Percentiles rank a stretch among this genome's conserved stretches.
Evolutionary conservation across 2,329 filamentous ascomycete genomes (phyloP).

Genomic region (Aspergillus flavus): DNA sequence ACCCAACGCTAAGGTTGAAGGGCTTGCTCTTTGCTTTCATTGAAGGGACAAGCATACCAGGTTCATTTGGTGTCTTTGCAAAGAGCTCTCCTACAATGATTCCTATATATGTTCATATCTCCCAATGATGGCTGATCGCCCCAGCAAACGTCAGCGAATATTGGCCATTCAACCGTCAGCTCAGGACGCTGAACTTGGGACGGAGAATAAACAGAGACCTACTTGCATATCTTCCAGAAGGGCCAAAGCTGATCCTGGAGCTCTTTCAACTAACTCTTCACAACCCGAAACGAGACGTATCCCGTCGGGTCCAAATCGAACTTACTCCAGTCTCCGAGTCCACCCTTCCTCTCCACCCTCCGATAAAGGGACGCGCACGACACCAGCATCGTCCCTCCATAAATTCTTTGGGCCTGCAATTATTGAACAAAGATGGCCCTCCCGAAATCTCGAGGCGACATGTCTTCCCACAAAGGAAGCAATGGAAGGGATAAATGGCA

Average conservation of each 20-base stretch:
- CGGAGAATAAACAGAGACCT: constrained; percentile 4
- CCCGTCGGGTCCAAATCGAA: neutral
- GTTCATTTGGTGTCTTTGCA: neutral
- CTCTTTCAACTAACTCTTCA: neutral
- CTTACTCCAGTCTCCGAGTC: neutral
- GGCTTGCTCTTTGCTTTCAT: neutral
- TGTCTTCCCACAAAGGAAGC: neutral
- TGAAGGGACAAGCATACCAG: neutral
- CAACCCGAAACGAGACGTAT: neutral
- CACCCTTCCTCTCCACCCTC: neutral
- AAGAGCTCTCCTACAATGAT: constrained; percentile 10
- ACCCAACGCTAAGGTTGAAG: neutral
- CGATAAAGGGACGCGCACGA: neutral
- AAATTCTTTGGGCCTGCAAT: constrained; percentile 45
- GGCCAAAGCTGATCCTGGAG: neutral
- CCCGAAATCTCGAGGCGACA: constrained; percentile 28
- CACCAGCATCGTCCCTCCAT: constrained; percentile 36
- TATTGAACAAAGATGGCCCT: constrained; percentile 43
- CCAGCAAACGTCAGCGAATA: constrained; percentile 42
- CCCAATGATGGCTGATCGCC: constrained; percentile 36
- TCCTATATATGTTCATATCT: neutral
- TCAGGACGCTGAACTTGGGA: constrained; percentile 23
- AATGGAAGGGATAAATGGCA: constrained; percentile 1
- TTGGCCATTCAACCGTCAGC: constrained; percentile 32
- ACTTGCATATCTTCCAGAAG: neutral